Evolutionary conservation across 2,329 filamentous ascomycete species (phyloP), one percentile per base, ranked within the genome.

Genomic region (Mariannaea sp.): DNA sequence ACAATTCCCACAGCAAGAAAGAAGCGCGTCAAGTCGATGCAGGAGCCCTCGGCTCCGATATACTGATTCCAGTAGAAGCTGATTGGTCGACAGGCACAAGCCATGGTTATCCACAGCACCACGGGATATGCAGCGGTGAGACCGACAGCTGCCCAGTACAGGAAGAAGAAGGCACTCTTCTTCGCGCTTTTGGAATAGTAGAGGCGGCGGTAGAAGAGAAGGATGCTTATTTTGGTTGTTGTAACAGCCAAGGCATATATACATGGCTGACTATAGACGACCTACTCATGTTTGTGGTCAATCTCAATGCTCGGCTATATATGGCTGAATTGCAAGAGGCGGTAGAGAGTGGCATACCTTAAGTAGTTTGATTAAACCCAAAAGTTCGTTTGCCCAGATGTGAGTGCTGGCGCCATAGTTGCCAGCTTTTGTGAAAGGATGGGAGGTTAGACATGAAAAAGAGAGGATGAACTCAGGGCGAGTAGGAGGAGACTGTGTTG

Each of bases 31-130:
- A 58, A 17, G 27, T 58, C 35, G 44, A 58, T 47, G 32, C 56
- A 58, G 10, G 32, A 19, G 1, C 56, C 56, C 27, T 56, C 42
- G 3, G 44, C 41, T 8, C 56, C 56, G 8, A 36, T 32, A 26
- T 49, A 53, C 30, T 53, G 56, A 10, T 46, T 49, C 56, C 56
- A 58, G 20, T 49, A 58, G 33, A 43, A 53, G 36, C 14, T 47
- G 10, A 58, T 29, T 9, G 56, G 56, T 4, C 14, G 24, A 13
- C 56, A 58, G 3, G 49, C 49, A 13, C 38, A 43, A 10, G 39
- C 49, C 44, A 56, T 33, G 10, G 53, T 53, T 12, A 56, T 40
- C 40, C 48, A 49, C 3, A 58, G 17, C 14, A 43, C 14, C 9
- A 58, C 13, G 4, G 46, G 48, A 36, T 55, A 52, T 2, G 13